Base-by-base conservation (phyloP, 179 eudicot species). In the Kewa caespitosa region DNA sequence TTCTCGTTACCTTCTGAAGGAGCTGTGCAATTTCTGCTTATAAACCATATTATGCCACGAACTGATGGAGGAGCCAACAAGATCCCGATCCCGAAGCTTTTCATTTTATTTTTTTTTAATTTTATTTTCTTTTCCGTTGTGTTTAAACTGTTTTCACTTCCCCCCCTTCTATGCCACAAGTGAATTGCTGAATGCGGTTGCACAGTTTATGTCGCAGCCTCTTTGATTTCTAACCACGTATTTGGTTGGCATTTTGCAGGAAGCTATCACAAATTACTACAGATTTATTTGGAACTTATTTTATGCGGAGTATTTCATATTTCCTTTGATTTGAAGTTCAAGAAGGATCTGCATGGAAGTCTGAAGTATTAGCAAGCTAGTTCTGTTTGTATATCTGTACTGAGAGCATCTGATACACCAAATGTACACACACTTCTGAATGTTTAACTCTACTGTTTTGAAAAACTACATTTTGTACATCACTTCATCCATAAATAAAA, bases 251-350 rank as follows among this genome's bases (percentile, higher is more conserved):
- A 64, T 75, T 71, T 83, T 85, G 86, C 99, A 95, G 99, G 99
- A 95, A 67, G 96, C 97, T 50, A 95, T 95, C 80, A 84, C 93
- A 22, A 91, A 74, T 41, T 95, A 79, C 84, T 95, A 95, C 85
- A 89, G 96, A 72, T 95, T 91, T 73, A 90, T 95, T 62, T 95
- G 99, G 99, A 93, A 95, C 81, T 88, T 93, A 48, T 95, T 95
- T 74, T 95, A 95, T 76, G 85, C 93, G 0, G 99, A 95, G 92
- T 95, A 95, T 55, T 69, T 89, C 71, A 82, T 93, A 70, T 93
- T 95, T 81, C 99, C 99, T 62, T 84, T 95, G 74, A 81, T 95
- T 54, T 94, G 79, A 84, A n/a, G 63, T 28, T 9, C 28, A 27
- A 13, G 10, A 8, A 9, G 70, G 67, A 67, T 13, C 20, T 3